Evolutionary conservation across 2,329 filamentous ascomycete species (phyloP).

Genomic region (Chrysoporthe cubensis): DNA sequence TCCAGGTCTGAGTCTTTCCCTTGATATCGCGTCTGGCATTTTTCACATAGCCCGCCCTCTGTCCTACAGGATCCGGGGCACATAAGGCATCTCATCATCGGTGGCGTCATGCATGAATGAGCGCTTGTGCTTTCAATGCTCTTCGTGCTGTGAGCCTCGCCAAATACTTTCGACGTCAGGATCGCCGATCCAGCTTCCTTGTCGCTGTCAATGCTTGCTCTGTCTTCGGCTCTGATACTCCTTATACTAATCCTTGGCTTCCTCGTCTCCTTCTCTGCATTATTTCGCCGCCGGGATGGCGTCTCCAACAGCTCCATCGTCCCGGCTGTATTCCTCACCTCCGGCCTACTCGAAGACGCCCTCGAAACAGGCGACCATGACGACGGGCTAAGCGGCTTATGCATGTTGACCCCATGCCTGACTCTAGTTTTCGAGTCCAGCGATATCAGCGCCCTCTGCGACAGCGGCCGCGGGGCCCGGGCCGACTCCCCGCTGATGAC

Average conservation of each 20-base stretch:
- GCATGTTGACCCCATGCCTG: not conserved
- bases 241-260: not conserved
- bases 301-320: not conserved
- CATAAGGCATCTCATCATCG: not conserved
- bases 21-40: constrained; percentile 12
- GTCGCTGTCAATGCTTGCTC: not conserved
- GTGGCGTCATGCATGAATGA: not conserved
- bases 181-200: not conserved
- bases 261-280: not conserved
- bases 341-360: not conserved
- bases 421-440: constrained; percentile 3
- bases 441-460: constrained; percentile 22
- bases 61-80: constrained; percentile 12
- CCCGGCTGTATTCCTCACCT: not conserved
- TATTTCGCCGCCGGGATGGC: not conserved
- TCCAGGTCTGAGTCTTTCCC: constrained; percentile 7
- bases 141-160: not conserved
- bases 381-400: constrained; percentile 10
- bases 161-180: not conserved
- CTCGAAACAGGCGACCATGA: not conserved
- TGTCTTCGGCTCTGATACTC: not conserved
- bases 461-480: constrained; percentile 21
- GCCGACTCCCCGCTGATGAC: constrained; percentile 12
- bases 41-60: constrained; percentile 11
- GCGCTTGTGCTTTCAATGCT: not conserved